Percentiles rank a stretch among this genome's conserved stretches.
These are phyloP conservation scores for Climacium dendroides DNA, from an alignment of 225 moss, liverwort and hornwort species.

Conservation along the genomic window DNA sequence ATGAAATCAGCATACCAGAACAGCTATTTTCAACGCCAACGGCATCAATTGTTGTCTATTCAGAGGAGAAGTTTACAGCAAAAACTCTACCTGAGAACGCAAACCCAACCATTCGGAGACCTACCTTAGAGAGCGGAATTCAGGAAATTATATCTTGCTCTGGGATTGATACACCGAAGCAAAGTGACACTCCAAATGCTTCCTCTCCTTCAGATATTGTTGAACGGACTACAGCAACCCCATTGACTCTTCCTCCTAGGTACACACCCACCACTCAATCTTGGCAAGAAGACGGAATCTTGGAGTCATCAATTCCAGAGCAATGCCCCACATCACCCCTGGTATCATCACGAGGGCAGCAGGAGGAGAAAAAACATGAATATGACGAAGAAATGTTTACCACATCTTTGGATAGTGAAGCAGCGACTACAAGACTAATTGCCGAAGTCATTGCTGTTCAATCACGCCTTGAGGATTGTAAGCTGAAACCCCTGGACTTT, in stretches of 20 bases:
- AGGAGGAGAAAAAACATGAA: background rate
- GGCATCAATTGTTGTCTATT: background rate
- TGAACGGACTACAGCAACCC: background rate
- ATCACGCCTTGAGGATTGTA: constrained; percentile 77
- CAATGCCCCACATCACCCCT: constrained; percentile 3
- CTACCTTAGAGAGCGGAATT: background rate
- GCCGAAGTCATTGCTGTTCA: constrained; percentile 73
- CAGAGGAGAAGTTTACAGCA: background rate
- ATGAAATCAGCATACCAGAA: background rate
- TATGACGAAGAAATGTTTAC: constrained; percentile 24
- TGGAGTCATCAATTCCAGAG: constrained; percentile 2
- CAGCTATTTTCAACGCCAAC: background rate
- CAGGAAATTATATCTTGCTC: background rate
- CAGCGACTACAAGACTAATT: constrained; percentile 62
- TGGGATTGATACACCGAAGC: background rate
- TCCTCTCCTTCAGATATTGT: background rate
- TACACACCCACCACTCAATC: constrained; percentile 8
- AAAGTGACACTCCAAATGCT: background rate
- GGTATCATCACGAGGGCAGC: background rate
- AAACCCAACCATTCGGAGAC: background rate
- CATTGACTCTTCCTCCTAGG: constrained; percentile 11
- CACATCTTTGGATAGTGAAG: constrained; percentile 61
- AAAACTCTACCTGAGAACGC: background rate
- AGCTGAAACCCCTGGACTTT: constrained; percentile 48
- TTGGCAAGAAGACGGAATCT: constrained; percentile 25